These are phyloP conservation scores for Neophaeococcomyces mojaviensis DNA, from an alignment of 2,329 filamentous ascomycete species.

Conservation along the genomic window DNA sequence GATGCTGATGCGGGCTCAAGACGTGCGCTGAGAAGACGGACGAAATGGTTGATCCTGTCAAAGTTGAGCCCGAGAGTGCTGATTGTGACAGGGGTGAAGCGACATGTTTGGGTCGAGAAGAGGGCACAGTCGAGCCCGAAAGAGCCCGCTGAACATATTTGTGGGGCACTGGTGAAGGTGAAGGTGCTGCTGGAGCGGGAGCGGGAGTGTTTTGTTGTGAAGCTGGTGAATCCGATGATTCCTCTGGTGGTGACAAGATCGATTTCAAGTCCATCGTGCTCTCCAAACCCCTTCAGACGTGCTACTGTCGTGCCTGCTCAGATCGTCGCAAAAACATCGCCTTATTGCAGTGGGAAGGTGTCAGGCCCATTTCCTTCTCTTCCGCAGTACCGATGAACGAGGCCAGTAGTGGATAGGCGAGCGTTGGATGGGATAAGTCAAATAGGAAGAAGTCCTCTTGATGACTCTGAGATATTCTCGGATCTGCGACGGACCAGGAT, in stretches of 20 bases:
- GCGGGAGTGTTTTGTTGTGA: conserved; percentile 6
- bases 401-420: no score
- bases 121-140: conserved; percentile 27
- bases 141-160: conserved; percentile 32
- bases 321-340: background rate
- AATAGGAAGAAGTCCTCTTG: no score
- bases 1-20: conserved; percentile 30
- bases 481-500: no score
- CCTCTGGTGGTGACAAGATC: conserved; percentile 38
- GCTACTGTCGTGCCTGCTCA: background rate
- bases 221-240: conserved; percentile 25
- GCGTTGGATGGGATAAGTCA: no score
- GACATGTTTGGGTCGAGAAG: background rate
- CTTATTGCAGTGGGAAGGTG: background rate
- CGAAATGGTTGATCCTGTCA: conserved; percentile 8
- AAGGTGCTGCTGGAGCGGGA: conserved; percentile 24
- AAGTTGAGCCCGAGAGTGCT: conserved; percentile 23
- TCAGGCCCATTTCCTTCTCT: background rate
- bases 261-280: conserved; percentile 39
- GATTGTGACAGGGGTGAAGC: conserved; percentile 35
- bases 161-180: conserved; percentile 29
- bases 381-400: background rate
- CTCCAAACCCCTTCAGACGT: conserved; percentile 9
- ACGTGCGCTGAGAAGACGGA: conserved; percentile 26
- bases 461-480: no score